A percentile compares a stretch with the other conserved stretches of the same genome.
Conservation (phyloP, 2,329 filamentous ascomycete genomes). For the Bipolaris gigantea region DNA sequence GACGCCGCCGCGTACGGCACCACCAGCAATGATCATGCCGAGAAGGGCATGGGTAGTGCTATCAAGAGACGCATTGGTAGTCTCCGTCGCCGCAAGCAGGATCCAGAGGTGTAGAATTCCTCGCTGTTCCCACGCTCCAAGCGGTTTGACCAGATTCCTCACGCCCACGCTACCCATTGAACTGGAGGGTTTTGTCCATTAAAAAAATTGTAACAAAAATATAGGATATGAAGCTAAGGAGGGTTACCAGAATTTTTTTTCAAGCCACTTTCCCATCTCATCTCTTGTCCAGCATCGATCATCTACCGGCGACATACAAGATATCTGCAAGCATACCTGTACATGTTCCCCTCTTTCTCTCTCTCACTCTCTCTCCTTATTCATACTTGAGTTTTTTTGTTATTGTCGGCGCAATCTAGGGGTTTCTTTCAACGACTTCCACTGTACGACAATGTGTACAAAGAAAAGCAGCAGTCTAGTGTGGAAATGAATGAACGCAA, state of each 20-base stretch:
- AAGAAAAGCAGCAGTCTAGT: not conserved
- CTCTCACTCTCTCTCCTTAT: not conserved
- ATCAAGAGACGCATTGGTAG: slow-evolving; percentile 54
- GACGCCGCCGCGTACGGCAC: slow-evolving; percentile 27
- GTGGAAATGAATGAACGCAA: not conserved
- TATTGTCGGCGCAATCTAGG: not conserved
- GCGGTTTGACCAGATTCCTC: not conserved
- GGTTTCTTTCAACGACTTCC: not conserved
- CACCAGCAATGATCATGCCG: slow-evolving; percentile 42
- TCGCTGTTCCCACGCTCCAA: slow-evolving; percentile 6
- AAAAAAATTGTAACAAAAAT: slow-evolving; percentile 1
- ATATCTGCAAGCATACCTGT: not conserved
- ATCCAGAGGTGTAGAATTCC: slow-evolving; percentile 24
- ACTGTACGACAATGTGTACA: not conserved
- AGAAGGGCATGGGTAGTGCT: slow-evolving; percentile 42
- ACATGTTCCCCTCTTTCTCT: not conserved
- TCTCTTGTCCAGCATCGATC: not conserved
- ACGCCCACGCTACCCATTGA: not conserved
- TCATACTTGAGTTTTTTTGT: no score
- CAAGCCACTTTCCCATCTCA: not conserved
- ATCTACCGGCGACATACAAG: not conserved
- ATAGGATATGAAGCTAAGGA: not conserved
- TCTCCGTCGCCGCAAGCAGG: slow-evolving; percentile 44
- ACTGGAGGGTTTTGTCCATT: not conserved
- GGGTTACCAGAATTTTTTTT: not conserved